Conservation (phyloP, 176 grass and related monocot species). For the Juncus effusus region DNA sequence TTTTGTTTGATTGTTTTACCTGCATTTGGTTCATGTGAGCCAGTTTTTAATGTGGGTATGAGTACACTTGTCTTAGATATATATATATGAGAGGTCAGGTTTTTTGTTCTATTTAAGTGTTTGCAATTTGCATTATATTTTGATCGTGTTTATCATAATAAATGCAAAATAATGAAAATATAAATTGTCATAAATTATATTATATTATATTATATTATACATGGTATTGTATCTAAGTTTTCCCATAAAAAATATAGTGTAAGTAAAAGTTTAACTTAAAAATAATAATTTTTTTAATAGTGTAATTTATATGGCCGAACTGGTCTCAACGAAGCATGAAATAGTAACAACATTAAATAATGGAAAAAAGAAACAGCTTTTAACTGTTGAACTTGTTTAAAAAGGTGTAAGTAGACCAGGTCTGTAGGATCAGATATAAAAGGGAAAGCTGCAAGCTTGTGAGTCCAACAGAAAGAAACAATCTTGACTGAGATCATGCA, state of each 20-base stretch:
- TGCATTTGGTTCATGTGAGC: not conserved
- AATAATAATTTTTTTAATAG: not conserved
- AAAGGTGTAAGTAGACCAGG: slow-evolving; percentile 10
- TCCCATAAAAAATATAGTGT: too few species aligned
- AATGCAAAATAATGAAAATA: too few species aligned
- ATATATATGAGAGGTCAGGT: too few species aligned
- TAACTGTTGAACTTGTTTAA: not conserved
- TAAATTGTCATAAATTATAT: too few species aligned
- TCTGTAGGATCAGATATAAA: not conserved
- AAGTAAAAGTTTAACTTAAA: not conserved
- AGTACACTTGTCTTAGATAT: too few species aligned
- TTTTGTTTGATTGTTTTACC: not conserved
- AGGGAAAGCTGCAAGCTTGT: slow-evolving; percentile 19
- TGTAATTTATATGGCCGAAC: not conserved
- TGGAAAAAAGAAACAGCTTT: not conserved
- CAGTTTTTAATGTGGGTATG: not conserved
- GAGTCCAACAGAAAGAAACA: slow-evolving; percentile 1
- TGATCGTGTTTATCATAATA: too few species aligned
- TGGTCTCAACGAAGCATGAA: too few species aligned
- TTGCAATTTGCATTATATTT: too few species aligned
- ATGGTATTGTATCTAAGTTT: too few species aligned
- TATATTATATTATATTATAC: too few species aligned
- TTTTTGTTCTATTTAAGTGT: too few species aligned
- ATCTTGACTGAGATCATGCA: slow-evolving; percentile 3
- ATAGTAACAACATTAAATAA: not conserved